Evolutionary conservation across 306 rosid species (phyloP).

Genomic region (Glycyrrhiza uralensis): DNA sequence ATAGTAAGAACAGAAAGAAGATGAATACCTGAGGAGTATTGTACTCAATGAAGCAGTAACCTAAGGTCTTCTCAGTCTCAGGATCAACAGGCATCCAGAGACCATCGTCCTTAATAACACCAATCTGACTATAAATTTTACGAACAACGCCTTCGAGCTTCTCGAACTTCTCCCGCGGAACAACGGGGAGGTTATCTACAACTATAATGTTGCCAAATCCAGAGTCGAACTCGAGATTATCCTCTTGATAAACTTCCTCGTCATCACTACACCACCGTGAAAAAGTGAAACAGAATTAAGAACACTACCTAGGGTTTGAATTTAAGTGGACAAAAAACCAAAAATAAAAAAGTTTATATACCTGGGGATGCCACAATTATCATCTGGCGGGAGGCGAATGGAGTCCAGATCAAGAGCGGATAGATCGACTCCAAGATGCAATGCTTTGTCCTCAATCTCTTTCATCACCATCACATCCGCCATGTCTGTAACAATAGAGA

Average conservation of each 20-base stretch:
- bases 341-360: background rate
- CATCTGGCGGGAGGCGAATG: constrained; percentile 59
- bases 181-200: constrained; percentile 76
- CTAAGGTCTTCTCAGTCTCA: constrained; percentile 48
- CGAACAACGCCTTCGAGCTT: constrained; percentile 69
- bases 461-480: constrained; percentile 62
- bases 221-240: constrained; percentile 52
- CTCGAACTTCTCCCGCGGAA: constrained; percentile 65
- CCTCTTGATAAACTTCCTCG: constrained; percentile 55
- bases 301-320: background rate
- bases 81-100: constrained; percentile 82
- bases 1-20: background rate
- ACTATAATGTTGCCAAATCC: constrained; percentile 71
- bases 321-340: background rate
- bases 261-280: constrained; percentile 45
- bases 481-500: constrained; percentile 32
- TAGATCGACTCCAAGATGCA: constrained; percentile 57
- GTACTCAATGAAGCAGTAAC: constrained; percentile 78
- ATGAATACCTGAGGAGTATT: constrained; percentile 63
- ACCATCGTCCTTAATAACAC: constrained; percentile 65
- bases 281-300: background rate
- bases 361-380: constrained; percentile 64
- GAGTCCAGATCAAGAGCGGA: constrained; percentile 53
- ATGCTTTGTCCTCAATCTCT: constrained; percentile 71
- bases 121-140: constrained; percentile 77